phyloP scores from a whole-genome alignment of 257 asterid genomes.

The Ehretia macrophylla region DNA sequence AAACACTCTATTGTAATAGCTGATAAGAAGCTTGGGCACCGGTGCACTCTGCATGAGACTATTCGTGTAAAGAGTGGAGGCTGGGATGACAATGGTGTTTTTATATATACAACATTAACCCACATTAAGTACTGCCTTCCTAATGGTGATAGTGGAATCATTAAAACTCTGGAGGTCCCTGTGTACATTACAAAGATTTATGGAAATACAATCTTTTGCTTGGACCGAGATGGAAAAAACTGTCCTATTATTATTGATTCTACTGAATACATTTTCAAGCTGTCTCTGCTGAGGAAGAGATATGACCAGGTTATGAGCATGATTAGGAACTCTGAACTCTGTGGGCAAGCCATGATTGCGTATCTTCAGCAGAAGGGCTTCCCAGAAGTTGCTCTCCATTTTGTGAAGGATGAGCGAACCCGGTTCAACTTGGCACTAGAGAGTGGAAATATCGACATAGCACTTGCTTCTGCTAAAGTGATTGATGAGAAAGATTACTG shows the following conservation, averaged over 20 bases:
- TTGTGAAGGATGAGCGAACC: constrained; percentile 74
- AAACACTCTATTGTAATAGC: constrained; percentile 77
- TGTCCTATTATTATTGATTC: constrained; percentile 75
- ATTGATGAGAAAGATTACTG: constrained; percentile 90
- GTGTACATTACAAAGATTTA: constrained; percentile 68
- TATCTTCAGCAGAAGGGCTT: constrained; percentile 89
- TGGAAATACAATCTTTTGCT: constrained; percentile 73
- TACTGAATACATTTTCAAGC: constrained; percentile 68
- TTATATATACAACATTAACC: constrained; percentile 67
- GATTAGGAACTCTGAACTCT: constrained; percentile 72
- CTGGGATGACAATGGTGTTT: constrained; percentile 87
- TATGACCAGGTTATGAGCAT: constrained; percentile 78
- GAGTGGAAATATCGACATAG: constrained; percentile 24
- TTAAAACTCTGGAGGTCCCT: constrained; percentile 71
- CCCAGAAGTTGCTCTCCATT: constrained; percentile 85
- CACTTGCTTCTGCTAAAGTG: constrained; percentile 76
- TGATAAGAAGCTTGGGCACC: constrained; percentile 72
- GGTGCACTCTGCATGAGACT: constrained; percentile 82
- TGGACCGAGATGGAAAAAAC: constrained; percentile 79
- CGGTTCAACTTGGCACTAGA: constrained; percentile 72
- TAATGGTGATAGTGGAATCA: constrained; percentile 83
- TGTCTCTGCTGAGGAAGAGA: constrained; percentile 57
- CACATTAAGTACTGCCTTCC: constrained; percentile 91
- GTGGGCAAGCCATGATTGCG: constrained; percentile 91
- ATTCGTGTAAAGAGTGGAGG: constrained; percentile 90